phyloP scores from a whole-genome alignment of 108 stramenopile species.

The Fragilaria radians region DNA sequence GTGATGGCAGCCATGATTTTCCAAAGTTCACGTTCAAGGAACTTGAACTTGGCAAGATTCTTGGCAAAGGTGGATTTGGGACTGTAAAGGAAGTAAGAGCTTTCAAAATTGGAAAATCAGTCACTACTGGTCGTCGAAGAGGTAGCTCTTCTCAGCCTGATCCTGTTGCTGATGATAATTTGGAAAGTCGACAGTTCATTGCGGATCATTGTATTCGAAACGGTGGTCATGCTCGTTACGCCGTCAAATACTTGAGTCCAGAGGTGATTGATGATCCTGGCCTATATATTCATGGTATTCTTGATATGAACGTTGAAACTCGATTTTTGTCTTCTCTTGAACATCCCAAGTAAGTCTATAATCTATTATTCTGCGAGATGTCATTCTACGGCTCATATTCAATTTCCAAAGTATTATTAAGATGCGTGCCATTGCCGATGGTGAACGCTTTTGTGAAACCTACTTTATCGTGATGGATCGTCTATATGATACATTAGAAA shows the following conservation, averaged over 20 bases:
- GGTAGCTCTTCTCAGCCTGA: background rate
- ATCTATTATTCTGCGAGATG: background rate
- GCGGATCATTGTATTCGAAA: constrained; percentile 13
- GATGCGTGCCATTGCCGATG: constrained; percentile 31
- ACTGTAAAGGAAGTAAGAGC: constrained; percentile 45
- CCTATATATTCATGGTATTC: constrained; percentile 29
- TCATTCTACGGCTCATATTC: background rate
- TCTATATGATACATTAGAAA: constrained; percentile 13
- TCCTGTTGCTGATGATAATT: background rate
- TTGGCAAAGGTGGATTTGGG: constrained; percentile 59
- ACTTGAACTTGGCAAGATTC: constrained; percentile 34
- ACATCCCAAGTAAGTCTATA: constrained; percentile 34
- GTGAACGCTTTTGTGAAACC: constrained; percentile 15
- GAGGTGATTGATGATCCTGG: constrained; percentile 9
- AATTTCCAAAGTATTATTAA: constrained; percentile 35
- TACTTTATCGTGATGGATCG: constrained; percentile 28
- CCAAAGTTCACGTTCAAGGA: constrained; percentile 21
- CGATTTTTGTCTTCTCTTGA: constrained; percentile 35
- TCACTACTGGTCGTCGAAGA: background rate
- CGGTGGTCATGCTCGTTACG: constrained; percentile 18
- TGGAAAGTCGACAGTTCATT: constrained; percentile 10
- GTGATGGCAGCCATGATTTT: constrained; percentile 2
- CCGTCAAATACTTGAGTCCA: constrained; percentile 13
- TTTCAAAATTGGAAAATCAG: background rate
- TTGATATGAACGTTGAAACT: constrained; percentile 61